phyloP scores from a whole-genome alignment of 2,329 filamentous ascomycete species.

The Ceratocystis cubensis region DNA sequence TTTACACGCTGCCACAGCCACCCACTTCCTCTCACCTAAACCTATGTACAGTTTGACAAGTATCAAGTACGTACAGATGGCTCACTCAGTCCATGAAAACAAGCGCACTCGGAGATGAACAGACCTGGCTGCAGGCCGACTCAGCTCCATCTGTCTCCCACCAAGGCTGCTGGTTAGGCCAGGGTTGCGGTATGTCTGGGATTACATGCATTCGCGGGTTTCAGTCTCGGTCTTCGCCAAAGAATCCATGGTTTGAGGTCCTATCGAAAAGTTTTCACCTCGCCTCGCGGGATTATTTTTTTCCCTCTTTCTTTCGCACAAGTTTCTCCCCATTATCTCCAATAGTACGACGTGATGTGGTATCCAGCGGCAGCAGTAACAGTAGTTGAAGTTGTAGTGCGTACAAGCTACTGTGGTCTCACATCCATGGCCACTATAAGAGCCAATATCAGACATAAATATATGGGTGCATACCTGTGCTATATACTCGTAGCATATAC shows the following conservation, averaged over 20 bases:
- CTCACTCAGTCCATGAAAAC: neutral
- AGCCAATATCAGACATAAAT: neutral
- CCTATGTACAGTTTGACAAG: neutral
- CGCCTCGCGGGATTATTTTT: too few species aligned
- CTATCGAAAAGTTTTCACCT: conserved; percentile 4
- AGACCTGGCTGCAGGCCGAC: neutral
- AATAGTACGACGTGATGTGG: neutral
- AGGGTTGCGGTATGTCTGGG: neutral
- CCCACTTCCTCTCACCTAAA: neutral
- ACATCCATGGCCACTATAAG: neutral
- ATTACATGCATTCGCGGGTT: conserved; percentile 4
- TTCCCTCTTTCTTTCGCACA: neutral
- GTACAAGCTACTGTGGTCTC: neutral
- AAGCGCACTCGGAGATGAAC: neutral
- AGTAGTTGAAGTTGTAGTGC: neutral
- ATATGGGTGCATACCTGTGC: neutral
- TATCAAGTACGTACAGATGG: neutral
- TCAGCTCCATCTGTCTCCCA: too few species aligned
- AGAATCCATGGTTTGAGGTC: conserved; percentile 4
- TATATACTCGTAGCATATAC: neutral
- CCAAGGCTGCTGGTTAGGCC: neutral
- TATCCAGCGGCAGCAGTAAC: too few species aligned
- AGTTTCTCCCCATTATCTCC: neutral
- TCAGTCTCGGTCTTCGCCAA: conserved; percentile 10
- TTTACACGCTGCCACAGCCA: neutral